These are phyloP conservation scores for Globisporangium echinulatum DNA, from an alignment of 352 stramenopile genomes.

Conservation along the genomic window DNA sequence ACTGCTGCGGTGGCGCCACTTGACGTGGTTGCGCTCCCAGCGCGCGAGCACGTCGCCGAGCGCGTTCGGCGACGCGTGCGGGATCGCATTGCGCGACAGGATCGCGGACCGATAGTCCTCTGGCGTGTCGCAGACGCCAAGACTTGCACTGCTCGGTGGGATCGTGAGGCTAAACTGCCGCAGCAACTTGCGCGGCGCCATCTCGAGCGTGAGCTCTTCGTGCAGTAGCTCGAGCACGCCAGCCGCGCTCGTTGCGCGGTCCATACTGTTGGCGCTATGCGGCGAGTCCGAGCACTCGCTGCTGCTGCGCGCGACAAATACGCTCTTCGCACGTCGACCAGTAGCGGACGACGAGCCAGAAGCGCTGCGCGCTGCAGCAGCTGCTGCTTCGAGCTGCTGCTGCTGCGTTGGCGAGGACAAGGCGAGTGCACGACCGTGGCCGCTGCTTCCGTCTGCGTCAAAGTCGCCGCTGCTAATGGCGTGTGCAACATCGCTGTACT, in stretches of 20 bases:
- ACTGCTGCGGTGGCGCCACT: slow-evolving; percentile 23
- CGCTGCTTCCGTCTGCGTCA: background rate
- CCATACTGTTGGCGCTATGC: background rate
- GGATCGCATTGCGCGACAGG: slow-evolving; percentile 11
- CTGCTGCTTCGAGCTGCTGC: background rate
- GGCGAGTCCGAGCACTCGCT: background rate
- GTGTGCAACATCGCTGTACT: background rate
- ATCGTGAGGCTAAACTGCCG: slow-evolving; percentile 80
- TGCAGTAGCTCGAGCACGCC: slow-evolving; percentile 40
- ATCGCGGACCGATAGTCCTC: slow-evolving; percentile 8
- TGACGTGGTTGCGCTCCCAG: slow-evolving; percentile 53
- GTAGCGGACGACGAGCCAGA: background rate
- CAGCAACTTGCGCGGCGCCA: slow-evolving; percentile 56
- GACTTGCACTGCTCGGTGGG: slow-evolving; percentile 21
- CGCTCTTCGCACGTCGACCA: background rate
- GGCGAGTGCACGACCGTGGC: background rate
- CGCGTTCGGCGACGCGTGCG: slow-evolving; percentile 27
- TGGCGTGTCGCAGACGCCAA: background rate
- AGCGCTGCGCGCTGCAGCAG: background rate
- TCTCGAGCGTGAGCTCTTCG: slow-evolving; percentile 64
- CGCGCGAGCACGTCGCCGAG: slow-evolving; percentile 44
- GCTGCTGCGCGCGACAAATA: background rate
- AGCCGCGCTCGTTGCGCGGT: slow-evolving; percentile 15
- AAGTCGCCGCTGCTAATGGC: background rate
- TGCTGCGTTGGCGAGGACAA: background rate